Base-by-base conservation (phyloP, 2,329 filamentous ascomycete species). In the Capronia epimyces region DNA sequence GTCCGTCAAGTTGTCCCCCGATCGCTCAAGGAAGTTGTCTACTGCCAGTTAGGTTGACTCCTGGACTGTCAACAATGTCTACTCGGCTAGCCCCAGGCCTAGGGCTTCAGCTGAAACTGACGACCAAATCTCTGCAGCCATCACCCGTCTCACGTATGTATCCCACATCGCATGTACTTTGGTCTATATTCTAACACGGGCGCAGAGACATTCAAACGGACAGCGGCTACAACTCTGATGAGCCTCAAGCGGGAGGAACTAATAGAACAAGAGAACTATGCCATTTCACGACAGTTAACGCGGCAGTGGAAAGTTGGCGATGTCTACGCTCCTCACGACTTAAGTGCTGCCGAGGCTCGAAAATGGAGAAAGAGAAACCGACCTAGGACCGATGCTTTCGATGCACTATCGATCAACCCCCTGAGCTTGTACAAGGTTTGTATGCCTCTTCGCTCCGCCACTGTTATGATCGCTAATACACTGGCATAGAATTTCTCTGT, bases 291-390 rank as follows among this genome's bases (percentile, higher is more conserved):
- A 56, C 69, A 67, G 29, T 65, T 70, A 69, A 77, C 80, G 29
- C 83, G 90, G 42, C 76, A 78, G 34, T 97, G 86, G 84, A 75
- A 76, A 62, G 63, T 73, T 0, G 93, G 93, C 61, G 90, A 97
- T 66, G 78, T 96, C 46, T 97, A 97, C 71, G 80, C 89, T 53
- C 93, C 93, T 27, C 87, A 90, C 66, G 93, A 98, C 70, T 69
- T 98, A 65, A 85, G 81, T 49, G 77, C 82, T 20, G 72, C 75
- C 29, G 90, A 96, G 78, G 84, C 87, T 81, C 71, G 72, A 65
- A 95, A 95, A 75, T 95, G 86, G 85, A 82, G 78, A 68, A 75
- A 71, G 66, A 71, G 71, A 58, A 69, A 72, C 49, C 70, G 68
- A 58, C 78, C 78, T 54, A 72, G 75, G 34, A 74, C 66, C 47